These are phyloP conservation scores for Irpex lacteus DNA, from an alignment of 1,284 basidiomycete species.

Conservation along the genomic window DNA sequence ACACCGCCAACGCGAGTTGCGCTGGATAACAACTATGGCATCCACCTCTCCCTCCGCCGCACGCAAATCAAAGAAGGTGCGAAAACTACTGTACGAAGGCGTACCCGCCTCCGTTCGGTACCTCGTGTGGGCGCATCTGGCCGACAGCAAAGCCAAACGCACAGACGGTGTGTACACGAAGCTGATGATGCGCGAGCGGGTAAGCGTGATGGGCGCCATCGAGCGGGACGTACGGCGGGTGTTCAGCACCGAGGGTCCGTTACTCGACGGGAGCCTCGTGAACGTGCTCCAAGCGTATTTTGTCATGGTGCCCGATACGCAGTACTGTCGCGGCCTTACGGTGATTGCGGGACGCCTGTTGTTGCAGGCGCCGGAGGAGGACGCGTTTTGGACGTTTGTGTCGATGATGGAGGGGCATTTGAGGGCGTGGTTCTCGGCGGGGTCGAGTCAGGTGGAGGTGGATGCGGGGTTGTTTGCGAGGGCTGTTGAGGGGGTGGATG, in stretches of 20 bases:
- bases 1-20: slow-evolving; percentile 70
- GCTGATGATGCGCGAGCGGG: slow-evolving; percentile 56
- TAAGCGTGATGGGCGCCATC: slow-evolving; percentile 37
- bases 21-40: slow-evolving; percentile 72
- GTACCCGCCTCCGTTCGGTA: slow-evolving; percentile 46
- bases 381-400: slow-evolving; percentile 92
- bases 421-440: slow-evolving; percentile 71
- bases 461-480: slow-evolving; percentile 78
- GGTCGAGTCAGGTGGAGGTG: slow-evolving; percentile 62
- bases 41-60: slow-evolving; percentile 65
- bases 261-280: slow-evolving; percentile 54
- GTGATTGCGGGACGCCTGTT: slow-evolving; percentile 78
- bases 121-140: slow-evolving; percentile 64
- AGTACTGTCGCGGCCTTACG: slow-evolving; percentile 69
- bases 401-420: slow-evolving; percentile 80
- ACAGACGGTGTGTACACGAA: slow-evolving; percentile 72
- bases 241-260: slow-evolving; percentile 52
- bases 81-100: slow-evolving; percentile 65
- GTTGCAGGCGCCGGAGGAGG: slow-evolving; percentile 83
- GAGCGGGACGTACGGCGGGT: slow-evolving; percentile 55
- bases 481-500: slow-evolving; percentile 69
- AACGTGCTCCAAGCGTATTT: slow-evolving; percentile 71
- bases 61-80: slow-evolving; percentile 64
- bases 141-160: slow-evolving; percentile 67
- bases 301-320: slow-evolving; percentile 78